phyloP scores from a whole-genome alignment of 345 rosid species.

The Barbarea vulgaris region DNA sequence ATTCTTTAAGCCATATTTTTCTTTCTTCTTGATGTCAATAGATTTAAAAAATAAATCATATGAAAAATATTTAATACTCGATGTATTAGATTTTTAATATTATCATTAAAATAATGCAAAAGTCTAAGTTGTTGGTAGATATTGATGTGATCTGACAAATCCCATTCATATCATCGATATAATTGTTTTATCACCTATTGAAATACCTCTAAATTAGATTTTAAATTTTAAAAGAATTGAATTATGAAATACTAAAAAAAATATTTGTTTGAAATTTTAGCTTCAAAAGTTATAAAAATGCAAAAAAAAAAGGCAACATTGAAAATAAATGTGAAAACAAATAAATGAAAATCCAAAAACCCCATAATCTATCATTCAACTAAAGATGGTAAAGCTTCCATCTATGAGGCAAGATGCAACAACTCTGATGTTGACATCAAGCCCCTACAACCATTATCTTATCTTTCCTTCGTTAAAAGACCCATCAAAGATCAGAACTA shows the following conservation, averaged over 20 bases:
- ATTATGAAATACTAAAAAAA: neutral
- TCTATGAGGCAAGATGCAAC: too few relatives aligned
- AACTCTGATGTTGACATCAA: too few relatives aligned
- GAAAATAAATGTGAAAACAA: neutral
- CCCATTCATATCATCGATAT: neutral
- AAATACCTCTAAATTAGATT: neutral
- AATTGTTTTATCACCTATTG: neutral
- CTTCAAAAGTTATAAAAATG: neutral
- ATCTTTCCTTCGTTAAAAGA: too few relatives aligned
- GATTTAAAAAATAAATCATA: too few relatives aligned
- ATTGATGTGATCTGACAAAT: neutral
- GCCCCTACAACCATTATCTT: too few relatives aligned
- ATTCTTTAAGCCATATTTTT: neutral
- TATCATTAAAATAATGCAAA: neutral
- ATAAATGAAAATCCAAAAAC: neutral
- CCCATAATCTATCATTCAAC: neutral
- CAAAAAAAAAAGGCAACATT: too few relatives aligned
- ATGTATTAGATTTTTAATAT: neutral
- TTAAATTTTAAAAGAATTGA: neutral
- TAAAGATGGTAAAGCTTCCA: too few relatives aligned
- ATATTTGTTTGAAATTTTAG: too few relatives aligned
- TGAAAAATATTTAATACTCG: too few relatives aligned
- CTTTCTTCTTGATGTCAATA: neutral
- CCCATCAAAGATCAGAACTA: too few relatives aligned
- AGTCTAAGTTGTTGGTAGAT: neutral